phyloP scores from a whole-genome alignment of 106 monocot genomes.

The Platanthera zijinensis region DNA sequence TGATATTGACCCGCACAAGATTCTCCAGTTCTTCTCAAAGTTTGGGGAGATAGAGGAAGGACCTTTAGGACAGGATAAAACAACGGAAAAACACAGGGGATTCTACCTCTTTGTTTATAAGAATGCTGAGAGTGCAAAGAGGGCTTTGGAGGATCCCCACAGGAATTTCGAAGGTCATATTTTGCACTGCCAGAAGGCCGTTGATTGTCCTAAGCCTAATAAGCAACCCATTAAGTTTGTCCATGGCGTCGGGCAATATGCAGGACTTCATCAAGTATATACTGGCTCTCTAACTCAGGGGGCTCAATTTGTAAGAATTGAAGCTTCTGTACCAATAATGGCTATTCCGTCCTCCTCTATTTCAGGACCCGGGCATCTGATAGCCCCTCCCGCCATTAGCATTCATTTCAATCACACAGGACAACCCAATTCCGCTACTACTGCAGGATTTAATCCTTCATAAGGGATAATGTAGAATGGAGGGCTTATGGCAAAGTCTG shows the following conservation, averaged over 20 bases:
- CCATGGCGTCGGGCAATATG: constrained; percentile 8
- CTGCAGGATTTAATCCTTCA: constrained; percentile 38
- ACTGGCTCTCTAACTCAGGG: background rate
- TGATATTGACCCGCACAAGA: constrained; percentile 51
- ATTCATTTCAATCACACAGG: constrained; percentile 9
- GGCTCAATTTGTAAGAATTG: constrained; percentile 22
- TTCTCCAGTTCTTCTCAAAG: constrained; percentile 61
- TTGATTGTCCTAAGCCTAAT: constrained; percentile 62
- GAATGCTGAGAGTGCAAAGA: constrained; percentile 57
- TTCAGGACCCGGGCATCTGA: constrained; percentile 33
- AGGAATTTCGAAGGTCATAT: constrained; percentile 76
- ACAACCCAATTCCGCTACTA: constrained; percentile 17
- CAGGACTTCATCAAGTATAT: constrained; percentile 1
- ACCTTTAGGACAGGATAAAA: constrained; percentile 75
- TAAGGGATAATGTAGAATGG: constrained; percentile 21
- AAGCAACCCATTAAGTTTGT: constrained; percentile 18
- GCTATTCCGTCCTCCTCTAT: constrained; percentile 3
- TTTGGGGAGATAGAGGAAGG: constrained; percentile 94
- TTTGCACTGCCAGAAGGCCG: constrained; percentile 77
- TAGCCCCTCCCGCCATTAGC: constrained; percentile 39
- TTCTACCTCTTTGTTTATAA: constrained; percentile 83
- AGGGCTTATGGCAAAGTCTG: constrained; percentile 24
- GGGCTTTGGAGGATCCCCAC: constrained; percentile 76
- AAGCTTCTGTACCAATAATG: constrained; percentile 10
- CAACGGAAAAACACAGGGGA: constrained; percentile 64